These are phyloP conservation scores for Malania oleifera DNA, from an alignment of 164 flowering plant genomes.

Conservation along the genomic window DNA sequence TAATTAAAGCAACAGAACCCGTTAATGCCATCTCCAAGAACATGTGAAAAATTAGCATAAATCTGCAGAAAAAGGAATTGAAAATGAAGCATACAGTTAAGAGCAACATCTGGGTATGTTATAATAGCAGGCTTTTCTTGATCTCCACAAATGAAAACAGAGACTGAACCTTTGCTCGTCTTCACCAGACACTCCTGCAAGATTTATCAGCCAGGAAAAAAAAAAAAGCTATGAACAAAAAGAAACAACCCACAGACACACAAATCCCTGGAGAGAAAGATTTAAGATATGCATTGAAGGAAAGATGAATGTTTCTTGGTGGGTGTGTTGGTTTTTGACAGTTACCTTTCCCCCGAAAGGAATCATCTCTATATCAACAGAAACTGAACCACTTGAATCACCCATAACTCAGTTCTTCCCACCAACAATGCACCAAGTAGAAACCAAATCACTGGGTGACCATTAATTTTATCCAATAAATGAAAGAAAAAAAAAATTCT, in stretches of 20 bases:
- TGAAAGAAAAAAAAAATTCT: background rate
- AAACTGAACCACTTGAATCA: slow-evolving; percentile 52
- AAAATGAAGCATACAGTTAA: slow-evolving; percentile 44
- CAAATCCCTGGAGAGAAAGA: background rate
- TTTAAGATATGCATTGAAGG: slow-evolving; percentile 12
- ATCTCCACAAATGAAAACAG: slow-evolving; percentile 64
- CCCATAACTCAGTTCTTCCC: slow-evolving; percentile 37
- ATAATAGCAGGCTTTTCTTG: slow-evolving; percentile 64
- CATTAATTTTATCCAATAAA: background rate
- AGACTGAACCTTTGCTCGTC: slow-evolving; percentile 53
- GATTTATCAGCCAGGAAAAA: background rate
- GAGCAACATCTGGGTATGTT: slow-evolving; percentile 72
- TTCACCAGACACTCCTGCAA: slow-evolving; percentile 53
- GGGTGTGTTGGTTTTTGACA: background rate
- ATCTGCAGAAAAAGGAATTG: background rate
- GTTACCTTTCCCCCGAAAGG: slow-evolving; percentile 54
- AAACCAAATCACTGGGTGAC: background rate
- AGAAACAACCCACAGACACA: background rate
- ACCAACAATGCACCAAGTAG: background rate
- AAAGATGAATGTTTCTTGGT: background rate
- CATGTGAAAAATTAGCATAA: slow-evolving; percentile 1
- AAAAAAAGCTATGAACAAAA: background rate
- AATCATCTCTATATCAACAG: slow-evolving; percentile 46
- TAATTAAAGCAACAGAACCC: background rate
- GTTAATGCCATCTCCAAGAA: background rate